A percentile compares a stretch with the other conserved stretches of the same genome.
Evolutionary conservation across 1,284 basidiomycete species (phyloP).

Genomic region (Fomitopsis palustris): DNA sequence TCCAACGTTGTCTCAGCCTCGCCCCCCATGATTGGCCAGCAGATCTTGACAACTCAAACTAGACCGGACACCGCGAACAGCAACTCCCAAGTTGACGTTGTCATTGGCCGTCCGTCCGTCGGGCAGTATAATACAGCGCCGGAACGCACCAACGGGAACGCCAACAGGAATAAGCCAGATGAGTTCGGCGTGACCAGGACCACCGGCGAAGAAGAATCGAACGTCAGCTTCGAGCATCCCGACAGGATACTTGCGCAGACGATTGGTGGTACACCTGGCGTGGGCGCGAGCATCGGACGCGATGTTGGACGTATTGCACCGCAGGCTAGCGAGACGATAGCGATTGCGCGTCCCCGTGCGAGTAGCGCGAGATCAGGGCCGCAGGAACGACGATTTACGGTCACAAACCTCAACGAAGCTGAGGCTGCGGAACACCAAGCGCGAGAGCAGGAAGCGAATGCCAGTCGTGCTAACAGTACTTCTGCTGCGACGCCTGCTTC

Average conservation of each 20-base stretch:
- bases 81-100: constrained; percentile 10
- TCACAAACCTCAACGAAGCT: constrained; percentile 24
- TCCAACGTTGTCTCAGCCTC: background rate
- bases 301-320: background rate
- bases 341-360: constrained; percentile 18
- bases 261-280: constrained; percentile 17
- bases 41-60: background rate
- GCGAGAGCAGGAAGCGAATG: constrained; percentile 19
- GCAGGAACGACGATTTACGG: constrained; percentile 18
- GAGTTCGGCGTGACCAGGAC: constrained; percentile 25
- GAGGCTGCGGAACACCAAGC: constrained; percentile 22
- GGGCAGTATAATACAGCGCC: constrained; percentile 32
- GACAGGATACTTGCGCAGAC: constrained; percentile 19
- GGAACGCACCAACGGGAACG: constrained; percentile 10
- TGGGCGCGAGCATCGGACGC: background rate
- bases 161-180: constrained; percentile 22
- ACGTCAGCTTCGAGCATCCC: constrained; percentile 3
- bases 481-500: background rate
- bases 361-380: constrained; percentile 14
- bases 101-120: constrained; percentile 7
- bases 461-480: background rate
- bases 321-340: constrained; percentile 5
- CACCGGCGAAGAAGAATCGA: constrained; percentile 9
- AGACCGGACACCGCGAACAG: constrained; percentile 3
- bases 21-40: constrained; percentile 5